Evolutionary conservation across 169 alveolate species (phyloP).

Genomic region (Eimeria maxima): DNA sequence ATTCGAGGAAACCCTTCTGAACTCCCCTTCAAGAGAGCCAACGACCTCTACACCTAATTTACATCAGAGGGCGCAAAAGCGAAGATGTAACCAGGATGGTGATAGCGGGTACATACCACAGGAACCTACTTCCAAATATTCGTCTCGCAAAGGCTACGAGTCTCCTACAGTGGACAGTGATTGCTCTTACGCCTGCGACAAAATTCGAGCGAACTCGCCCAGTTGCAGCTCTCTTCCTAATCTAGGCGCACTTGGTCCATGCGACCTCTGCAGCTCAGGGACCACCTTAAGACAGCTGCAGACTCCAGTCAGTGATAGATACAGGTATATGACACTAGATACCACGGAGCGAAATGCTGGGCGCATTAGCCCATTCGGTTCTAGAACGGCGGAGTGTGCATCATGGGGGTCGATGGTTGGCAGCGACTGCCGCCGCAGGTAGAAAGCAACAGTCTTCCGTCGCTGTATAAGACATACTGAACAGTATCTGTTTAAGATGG

Average conservation of each 20-base stretch:
- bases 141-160: slow-evolving; percentile 23
- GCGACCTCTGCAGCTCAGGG: slow-evolving; percentile 64
- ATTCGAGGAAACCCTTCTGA: background rate
- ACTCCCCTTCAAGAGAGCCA: slow-evolving; percentile 50
- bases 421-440: slow-evolving; percentile 57
- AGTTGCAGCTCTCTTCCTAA: slow-evolving; percentile 59
- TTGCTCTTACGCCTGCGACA: slow-evolving; percentile 5
- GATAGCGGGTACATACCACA: background rate
- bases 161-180: background rate
- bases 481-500: background rate
- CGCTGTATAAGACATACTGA: background rate
- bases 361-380: slow-evolving; percentile 36
- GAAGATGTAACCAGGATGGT: background rate
- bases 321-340: slow-evolving; percentile 5
- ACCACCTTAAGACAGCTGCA: background rate
- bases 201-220: slow-evolving; percentile 8
- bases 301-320: background rate
- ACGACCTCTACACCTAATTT: background rate
- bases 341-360: background rate
- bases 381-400: slow-evolving; percentile 43
- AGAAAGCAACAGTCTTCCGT: background rate
- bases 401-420: slow-evolving; percentile 54
- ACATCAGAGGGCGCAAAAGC: slow-evolving; percentile 1
- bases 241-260: slow-evolving; percentile 72
- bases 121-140: background rate